Evolutionary conservation across 768 basidiomycete genomes (phyloP).

Genomic region (Clitopilus hobsonii): DNA sequence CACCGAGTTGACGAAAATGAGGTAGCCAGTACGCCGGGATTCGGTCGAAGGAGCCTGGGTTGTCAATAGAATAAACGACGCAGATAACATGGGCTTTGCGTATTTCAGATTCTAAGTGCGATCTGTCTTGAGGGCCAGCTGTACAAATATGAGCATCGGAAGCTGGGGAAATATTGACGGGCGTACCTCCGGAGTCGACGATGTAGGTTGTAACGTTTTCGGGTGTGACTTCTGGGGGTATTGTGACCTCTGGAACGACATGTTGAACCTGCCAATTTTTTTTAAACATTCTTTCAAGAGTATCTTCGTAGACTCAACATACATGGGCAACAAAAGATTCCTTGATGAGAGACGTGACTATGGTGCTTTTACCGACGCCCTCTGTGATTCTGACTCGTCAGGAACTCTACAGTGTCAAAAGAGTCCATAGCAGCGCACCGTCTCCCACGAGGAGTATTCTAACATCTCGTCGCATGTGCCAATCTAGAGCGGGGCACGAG

Average conservation of each 20-base stretch:
- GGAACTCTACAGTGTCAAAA: constrained; percentile 8
- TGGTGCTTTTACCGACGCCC: constrained; percentile 97
- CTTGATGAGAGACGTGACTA: constrained; percentile 95
- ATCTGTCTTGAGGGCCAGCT: constrained; percentile 85
- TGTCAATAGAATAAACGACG: constrained; percentile 95
- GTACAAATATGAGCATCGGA: constrained; percentile 7
- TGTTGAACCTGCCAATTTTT: constrained; percentile 71
- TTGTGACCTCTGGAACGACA: constrained; percentile 94
- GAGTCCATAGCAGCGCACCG: constrained; percentile 44
- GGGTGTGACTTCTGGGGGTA: constrained; percentile 95
- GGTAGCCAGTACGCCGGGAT: constrained; percentile 99
- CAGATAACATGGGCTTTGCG: constrained; percentile 98
- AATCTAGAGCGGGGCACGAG: constrained; percentile 2
- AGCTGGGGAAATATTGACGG: neutral
- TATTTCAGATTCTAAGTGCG: constrained; percentile 91
- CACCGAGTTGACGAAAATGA: constrained; percentile 88
- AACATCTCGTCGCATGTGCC: constrained; percentile 83
- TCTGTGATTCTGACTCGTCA: constrained; percentile 46
- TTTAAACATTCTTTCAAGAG: neutral
- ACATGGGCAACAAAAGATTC: constrained; percentile 91
- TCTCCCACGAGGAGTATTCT: constrained; percentile 93
- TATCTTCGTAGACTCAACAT: constrained; percentile 12
- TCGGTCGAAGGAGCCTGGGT: constrained; percentile 93
- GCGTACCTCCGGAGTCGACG: constrained; percentile 91
- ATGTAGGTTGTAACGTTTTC: constrained; percentile 98